Percentiles rank a stretch among this genome's conserved stretches.
These are phyloP conservation scores for Chenopodium quinoa DNA, from an alignment of 148 eudicot species.

Conservation along the genomic window DNA sequence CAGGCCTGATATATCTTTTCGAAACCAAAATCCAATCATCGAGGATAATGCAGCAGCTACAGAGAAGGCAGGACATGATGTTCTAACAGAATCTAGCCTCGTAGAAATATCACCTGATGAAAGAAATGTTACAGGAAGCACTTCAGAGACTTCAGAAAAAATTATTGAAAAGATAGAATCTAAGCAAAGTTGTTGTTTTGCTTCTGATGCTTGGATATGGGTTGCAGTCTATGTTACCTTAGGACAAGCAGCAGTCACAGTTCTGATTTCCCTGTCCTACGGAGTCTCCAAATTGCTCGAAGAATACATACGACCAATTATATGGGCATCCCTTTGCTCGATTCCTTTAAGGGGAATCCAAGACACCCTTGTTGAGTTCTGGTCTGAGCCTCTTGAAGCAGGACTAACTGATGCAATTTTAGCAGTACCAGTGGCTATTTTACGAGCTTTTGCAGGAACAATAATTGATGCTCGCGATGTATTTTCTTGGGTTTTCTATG, in stretches of 20 bases:
- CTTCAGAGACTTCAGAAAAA: constrained; percentile 9
- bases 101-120: background rate
- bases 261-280: constrained; percentile 41
- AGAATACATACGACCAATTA: constrained; percentile 58
- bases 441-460: constrained; percentile 53
- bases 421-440: constrained; percentile 61
- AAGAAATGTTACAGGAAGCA: background rate
- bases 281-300: constrained; percentile 45
- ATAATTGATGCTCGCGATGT: constrained; percentile 49
- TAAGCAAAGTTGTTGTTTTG: constrained; percentile 13
- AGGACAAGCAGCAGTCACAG: constrained; percentile 66
- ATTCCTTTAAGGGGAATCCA: constrained; percentile 70
- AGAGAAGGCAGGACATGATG: background rate
- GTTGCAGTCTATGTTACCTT: constrained; percentile 64
- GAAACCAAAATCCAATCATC: background rate
- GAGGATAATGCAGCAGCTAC: background rate
- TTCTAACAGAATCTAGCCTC: background rate
- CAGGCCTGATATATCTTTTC: constrained; percentile 17
- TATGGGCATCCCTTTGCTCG: constrained; percentile 74
- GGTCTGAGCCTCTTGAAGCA: constrained; percentile 61
- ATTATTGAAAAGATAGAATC: background rate
- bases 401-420: constrained; percentile 56
- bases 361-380: constrained; percentile 59
- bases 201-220: constrained; percentile 51
- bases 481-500: constrained; percentile 28